Base-by-base conservation (phyloP, 306 rosid genomes). In the Lathyrus aphaca region DNA sequence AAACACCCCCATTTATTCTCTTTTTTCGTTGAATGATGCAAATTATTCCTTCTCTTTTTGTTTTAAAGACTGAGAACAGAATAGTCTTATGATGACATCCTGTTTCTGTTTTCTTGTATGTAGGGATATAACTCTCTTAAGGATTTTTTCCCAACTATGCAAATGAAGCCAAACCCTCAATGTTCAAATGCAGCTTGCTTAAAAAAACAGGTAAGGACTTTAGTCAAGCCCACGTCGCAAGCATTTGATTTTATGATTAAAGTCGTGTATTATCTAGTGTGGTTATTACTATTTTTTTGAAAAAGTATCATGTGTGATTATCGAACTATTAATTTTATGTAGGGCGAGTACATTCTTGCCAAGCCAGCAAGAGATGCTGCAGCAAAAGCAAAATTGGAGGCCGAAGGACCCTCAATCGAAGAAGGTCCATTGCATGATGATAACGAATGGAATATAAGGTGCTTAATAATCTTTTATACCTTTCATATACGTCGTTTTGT, bases 371-470 rank as follows among this genome's bases (percentile, higher is more conserved):
- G 97, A 79, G 97, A 88, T 84, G 99, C 96, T 71, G 99, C 88
- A 51, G 89, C 86, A 58, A 88, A 84, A 86, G 91, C 89, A 82
- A 87, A 87, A 77, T 54, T 75, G 86, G 95, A 91, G 79, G 84
- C 92, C 79, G 92, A 85, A 81, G 76, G 79, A 65, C 80, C 14
- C n/a, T 57, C 81, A 54, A 77, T 66, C 37, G 67, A 35, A 68
- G 99, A 94, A 68, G 80, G 67, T 23, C 97, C 95, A 32, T 83
- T 91, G 66, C 99, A 91, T 74, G 53, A 77, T 53, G 97, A 94
- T 44, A 94, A 94, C n/a, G 96, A 94, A 77, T 94, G 99, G 99
- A 88, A 86, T 57, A 90, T 94, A 78, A 94, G 99, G 99, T 94
- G 82, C 75, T 57, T 72, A 40, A 49, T 48, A 71, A 71, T 68